Percentiles rank a stretch among this genome's conserved stretches.
phyloP scores from a whole-genome alignment of 2,329 filamentous ascomycete genomes.

The Amesomyces nigricolor region DNA sequence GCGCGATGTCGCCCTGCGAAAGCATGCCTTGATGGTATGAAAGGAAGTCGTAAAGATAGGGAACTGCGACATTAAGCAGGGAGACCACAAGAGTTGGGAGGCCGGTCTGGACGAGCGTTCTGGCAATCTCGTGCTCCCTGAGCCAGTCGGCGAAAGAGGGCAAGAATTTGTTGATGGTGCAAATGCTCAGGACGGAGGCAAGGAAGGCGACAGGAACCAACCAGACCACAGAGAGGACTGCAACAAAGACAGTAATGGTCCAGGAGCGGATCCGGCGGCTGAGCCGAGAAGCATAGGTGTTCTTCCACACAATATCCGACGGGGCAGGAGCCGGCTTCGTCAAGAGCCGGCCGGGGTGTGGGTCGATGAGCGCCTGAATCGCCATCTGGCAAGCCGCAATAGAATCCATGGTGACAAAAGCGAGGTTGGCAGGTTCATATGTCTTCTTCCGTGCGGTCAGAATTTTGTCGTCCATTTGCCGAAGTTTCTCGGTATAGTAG shows the following conservation, averaged over 20 bases:
- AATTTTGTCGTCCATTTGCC: constrained; percentile 71
- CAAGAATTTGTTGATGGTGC: constrained; percentile 68
- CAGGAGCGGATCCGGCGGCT: constrained; percentile 73
- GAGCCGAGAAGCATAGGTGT: constrained; percentile 76
- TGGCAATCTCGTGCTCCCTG: constrained; percentile 60
- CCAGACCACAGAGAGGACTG: constrained; percentile 81
- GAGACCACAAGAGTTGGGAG: constrained; percentile 81
- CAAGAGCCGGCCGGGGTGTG: constrained; percentile 76
- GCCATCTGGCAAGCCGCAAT: constrained; percentile 93
- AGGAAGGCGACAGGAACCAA: constrained; percentile 74
- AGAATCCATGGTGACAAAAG: constrained; percentile 96
- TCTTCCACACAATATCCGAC: constrained; percentile 89
- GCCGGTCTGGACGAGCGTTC: constrained; percentile 78
- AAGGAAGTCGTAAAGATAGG: constrained; percentile 90
- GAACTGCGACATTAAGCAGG: constrained; percentile 80
- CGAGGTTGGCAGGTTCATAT: constrained; percentile 73
- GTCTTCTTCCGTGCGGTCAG: constrained; percentile 63
- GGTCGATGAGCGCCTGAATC: constrained; percentile 88
- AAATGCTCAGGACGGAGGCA: constrained; percentile 72
- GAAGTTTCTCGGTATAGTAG: constrained; percentile 84
- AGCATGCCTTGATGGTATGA: constrained; percentile 91
- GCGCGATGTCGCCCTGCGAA: constrained; percentile 86
- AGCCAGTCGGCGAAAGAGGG: constrained; percentile 65
- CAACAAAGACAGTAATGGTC: constrained; percentile 77
- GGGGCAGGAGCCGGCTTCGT: constrained; percentile 84